Evolutionary conservation across 805 yeast genomes (phyloP), one percentile per base, ranked within the genome.

Genomic region (Torulaspora delbrueckii): DNA sequence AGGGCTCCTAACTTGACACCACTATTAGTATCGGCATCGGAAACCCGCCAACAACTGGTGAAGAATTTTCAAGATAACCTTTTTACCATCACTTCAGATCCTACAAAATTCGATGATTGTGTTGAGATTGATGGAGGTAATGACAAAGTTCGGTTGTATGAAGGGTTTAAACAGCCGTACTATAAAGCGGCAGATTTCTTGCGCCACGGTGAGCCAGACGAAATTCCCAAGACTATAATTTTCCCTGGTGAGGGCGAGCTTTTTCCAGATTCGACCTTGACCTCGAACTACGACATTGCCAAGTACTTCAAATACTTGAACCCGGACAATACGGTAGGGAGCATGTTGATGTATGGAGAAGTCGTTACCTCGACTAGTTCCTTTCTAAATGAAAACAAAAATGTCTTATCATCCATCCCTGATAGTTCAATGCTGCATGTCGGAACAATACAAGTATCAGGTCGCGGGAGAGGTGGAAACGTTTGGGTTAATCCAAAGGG

Each of bases 401-500:
- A 70, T 9, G 59, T 87, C 30, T 64, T 91, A 45, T 67, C 73
- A 6, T 71, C 80, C 1, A 64, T 82, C 8, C 69, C 69, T 7
- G 50, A 56, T 16, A 59, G 53, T 31, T 47, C 66, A 0, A 45
- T 54, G 35, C 48, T 65, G 6, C 63, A 59, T 45, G 74, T 81
- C 3, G 96, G 95, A 0, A 82, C 90, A 1, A 78, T 84, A 3
- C 99, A 93, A 64, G 82, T 87, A 1, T 77, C 88, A 0, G 99
- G 99, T 1, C 74, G 91, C 40, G 99, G 99, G 2, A 78, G 99
- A 46, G 95, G 97, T 12, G 95, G 93, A 1, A 93, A 93, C 54
- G 82, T 81, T 2, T 93, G 99, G 99, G 83, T 93, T 19, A 90
- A 87, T 54, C 99, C 99, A 3, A 74, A 77, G 19, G 99, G 99